Evolutionary conservation across 495 filamentous ascomycete species (phyloP).

Genomic region (Pyrenopolyporus hunteri): DNA sequence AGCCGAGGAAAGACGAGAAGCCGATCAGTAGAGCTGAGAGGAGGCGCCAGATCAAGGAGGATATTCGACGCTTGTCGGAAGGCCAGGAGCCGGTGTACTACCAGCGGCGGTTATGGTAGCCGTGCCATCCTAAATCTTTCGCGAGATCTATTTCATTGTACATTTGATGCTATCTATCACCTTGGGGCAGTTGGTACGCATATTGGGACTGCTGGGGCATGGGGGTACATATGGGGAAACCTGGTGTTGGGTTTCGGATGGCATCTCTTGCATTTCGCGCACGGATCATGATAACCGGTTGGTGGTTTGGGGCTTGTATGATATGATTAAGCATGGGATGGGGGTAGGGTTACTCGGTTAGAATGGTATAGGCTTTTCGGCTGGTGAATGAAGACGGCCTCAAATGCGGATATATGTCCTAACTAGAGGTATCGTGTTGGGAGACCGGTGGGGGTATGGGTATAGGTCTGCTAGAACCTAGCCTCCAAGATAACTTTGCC

Average conservation of each 20-base stretch:
- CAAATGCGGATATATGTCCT: background rate
- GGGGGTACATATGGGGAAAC: background rate
- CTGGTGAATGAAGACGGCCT: background rate
- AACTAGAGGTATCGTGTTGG: background rate
- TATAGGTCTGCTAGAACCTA: too few species aligned
- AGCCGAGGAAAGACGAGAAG: conserved; percentile 31
- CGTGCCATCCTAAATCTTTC: background rate
- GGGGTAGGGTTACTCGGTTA: conserved; percentile 14
- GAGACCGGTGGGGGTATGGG: too few species aligned
- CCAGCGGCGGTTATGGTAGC: conserved; percentile 53
- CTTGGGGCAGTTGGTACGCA: conserved; percentile 1
- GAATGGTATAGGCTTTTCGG: conserved; percentile 1
- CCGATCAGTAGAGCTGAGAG: conserved; percentile 55
- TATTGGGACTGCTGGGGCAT: conserved; percentile 6
- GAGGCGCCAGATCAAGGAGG: conserved; percentile 56
- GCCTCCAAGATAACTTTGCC: too few species aligned
- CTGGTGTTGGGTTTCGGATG: background rate
- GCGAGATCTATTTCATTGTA: background rate
- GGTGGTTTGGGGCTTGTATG: background rate
- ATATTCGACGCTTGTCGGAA: conserved; percentile 52
- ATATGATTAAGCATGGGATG: conserved; percentile 12
- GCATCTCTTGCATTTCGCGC: conserved; percentile 3
- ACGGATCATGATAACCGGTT: conserved; percentile 17
- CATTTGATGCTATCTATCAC: conserved; percentile 1
- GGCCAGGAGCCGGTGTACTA: conserved; percentile 51